Evolutionary conservation across 441 rosid species (phyloP).

Genomic region (Omphalea diandra): DNA sequence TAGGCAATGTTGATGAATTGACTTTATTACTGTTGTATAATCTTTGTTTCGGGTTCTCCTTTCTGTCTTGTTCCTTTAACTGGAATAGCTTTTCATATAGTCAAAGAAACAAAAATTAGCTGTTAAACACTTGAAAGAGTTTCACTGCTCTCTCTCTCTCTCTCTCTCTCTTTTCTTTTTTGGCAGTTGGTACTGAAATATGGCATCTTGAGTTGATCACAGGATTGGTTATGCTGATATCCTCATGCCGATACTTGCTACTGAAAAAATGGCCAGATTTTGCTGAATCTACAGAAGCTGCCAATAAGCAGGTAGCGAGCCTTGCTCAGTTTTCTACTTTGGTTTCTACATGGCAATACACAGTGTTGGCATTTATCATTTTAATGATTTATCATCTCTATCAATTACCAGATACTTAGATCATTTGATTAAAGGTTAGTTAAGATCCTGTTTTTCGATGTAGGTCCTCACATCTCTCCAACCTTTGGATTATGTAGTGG

Average conservation of each 20-base stretch:
- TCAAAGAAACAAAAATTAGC: background rate
- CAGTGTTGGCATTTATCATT: background rate
- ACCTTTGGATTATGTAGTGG: conserved; percentile 70
- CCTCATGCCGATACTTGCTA: conserved; percentile 66
- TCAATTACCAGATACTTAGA: background rate
- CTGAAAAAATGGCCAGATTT: conserved; percentile 78
- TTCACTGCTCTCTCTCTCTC: conserved; percentile 16
- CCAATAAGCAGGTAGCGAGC: conserved; percentile 79
- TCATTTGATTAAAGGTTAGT: background rate
- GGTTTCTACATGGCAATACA: background rate
- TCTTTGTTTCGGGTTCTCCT: too few relatives aligned
- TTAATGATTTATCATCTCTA: conserved; percentile 7
- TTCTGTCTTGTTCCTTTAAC: too few relatives aligned
- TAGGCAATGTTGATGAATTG: too few relatives aligned
- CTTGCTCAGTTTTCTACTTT: background rate
- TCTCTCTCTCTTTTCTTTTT: too few relatives aligned
- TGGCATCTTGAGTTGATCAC: conserved; percentile 79
- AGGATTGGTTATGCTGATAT: conserved; percentile 66
- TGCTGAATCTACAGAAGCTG: conserved; percentile 80
- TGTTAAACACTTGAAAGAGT: background rate
- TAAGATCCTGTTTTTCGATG: conserved; percentile 9
- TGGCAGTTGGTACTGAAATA: conserved; percentile 71
- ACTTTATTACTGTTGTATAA: too few relatives aligned
- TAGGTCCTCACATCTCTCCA: conserved; percentile 84
- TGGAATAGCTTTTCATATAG: too few relatives aligned